A percentile compares a stretch with the other conserved stretches of the same genome.
phyloP scores from a whole-genome alignment of 768 basidiomycete species.

The Infundibulicybe gibba region DNA sequence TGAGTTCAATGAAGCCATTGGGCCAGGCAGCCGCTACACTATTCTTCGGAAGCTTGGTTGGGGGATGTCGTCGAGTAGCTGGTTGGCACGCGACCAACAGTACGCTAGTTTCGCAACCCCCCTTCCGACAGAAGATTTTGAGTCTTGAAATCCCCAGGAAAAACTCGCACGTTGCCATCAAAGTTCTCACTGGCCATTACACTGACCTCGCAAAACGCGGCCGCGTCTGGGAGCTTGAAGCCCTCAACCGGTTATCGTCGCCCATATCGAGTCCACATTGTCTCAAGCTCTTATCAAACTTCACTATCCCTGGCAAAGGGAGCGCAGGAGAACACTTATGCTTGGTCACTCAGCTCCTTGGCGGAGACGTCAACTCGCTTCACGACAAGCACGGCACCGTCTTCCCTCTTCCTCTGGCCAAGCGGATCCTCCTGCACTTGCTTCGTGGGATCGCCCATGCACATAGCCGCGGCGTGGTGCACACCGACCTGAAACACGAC shows the following conservation, averaged over 20 bases:
- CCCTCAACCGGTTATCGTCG: conserved; percentile 9
- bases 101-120: conserved; percentile 5
- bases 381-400: conserved; percentile 1
- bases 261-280: conserved; percentile 10
- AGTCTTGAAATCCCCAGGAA: conserved; percentile 8
- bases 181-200: conserved; percentile 20
- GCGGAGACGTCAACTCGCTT: conserved; percentile 18
- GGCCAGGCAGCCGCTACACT: conserved; percentile 19
- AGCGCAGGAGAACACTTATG: conserved; percentile 20
- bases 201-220: conserved; percentile 14
- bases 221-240: conserved; percentile 17
- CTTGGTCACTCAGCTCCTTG: conserved; percentile 19
- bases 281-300: conserved; percentile 13
- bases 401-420: conserved; percentile 20
- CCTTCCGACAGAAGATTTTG: conserved; percentile 1
- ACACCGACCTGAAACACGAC: conserved; percentile 26
- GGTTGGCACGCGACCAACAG: conserved; percentile 22
- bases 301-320: conserved; percentile 18
- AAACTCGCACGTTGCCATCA: conserved; percentile 24
- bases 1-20: conserved; percentile 20
- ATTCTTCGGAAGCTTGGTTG: conserved; percentile 25
- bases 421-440: conserved; percentile 19
- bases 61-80: conserved; percentile 25
- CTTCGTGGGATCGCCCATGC: conserved; percentile 17
- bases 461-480: conserved; percentile 17